Evolutionary conservation across 2,329 filamentous ascomycete species (phyloP).

Genomic region (Alternaria sp.): DNA sequence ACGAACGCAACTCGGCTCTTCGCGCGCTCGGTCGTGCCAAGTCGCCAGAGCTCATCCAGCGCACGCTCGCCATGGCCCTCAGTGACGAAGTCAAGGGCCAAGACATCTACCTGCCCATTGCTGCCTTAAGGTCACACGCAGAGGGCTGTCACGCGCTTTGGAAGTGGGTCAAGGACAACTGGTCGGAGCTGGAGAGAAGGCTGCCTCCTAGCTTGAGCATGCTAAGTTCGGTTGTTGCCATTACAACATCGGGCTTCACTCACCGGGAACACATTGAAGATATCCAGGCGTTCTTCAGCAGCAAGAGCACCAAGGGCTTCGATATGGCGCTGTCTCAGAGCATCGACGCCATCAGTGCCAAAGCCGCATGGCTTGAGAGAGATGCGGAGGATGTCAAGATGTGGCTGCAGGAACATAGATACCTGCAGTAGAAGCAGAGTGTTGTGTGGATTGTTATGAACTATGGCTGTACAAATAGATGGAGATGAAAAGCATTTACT

Average conservation of each 20-base stretch:
- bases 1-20: slow-evolving; percentile 91
- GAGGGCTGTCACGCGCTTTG: slow-evolving; percentile 83
- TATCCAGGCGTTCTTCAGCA: slow-evolving; percentile 81
- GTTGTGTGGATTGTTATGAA: not conserved
- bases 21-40: slow-evolving; percentile 82
- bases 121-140: slow-evolving; percentile 77
- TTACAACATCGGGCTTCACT: slow-evolving; percentile 83
- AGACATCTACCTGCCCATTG: slow-evolving; percentile 89
- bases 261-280: slow-evolving; percentile 76
- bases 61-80: slow-evolving; percentile 77
- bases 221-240: slow-evolving; percentile 82
- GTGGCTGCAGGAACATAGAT: slow-evolving; percentile 74
- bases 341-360: slow-evolving; percentile 82
- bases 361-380: slow-evolving; percentile 80
- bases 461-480: not conserved
- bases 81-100: slow-evolving; percentile 89
- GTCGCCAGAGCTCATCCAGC: slow-evolving; percentile 80
- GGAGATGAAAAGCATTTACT: not conserved
- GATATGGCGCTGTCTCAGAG: slow-evolving; percentile 91
- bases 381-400: slow-evolving; percentile 78
- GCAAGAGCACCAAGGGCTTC: slow-evolving; percentile 85
- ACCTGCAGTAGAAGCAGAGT: slow-evolving; percentile 52
- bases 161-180: slow-evolving; percentile 84
- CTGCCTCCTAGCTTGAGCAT: slow-evolving; percentile 88
- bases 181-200: slow-evolving; percentile 82